Conservation (phyloP, 441 rosid genomes). For the Hura crepitans region DNA sequence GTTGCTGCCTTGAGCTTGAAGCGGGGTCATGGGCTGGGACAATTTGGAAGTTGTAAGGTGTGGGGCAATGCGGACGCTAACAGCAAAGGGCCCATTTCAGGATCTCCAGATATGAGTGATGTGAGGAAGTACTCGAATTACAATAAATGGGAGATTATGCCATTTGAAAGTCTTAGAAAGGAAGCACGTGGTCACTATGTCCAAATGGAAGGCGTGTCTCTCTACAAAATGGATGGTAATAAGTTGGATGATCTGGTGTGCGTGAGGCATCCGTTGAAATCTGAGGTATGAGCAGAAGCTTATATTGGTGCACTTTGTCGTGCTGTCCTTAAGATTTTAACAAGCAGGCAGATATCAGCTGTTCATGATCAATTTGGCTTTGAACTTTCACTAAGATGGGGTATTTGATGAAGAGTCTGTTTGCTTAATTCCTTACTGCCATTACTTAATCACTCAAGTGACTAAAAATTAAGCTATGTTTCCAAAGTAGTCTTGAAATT, state of each 20-base stretch:
- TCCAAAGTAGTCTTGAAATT: not conserved
- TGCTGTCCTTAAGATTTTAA: not conserved
- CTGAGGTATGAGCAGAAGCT: constrained; percentile 33
- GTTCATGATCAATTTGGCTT: not conserved
- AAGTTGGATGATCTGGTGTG: constrained; percentile 93
- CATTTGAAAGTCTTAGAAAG: constrained; percentile 74
- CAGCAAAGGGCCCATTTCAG: constrained; percentile 60
- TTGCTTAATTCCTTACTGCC: not conserved
- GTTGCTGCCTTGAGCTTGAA: constrained; percentile 69
- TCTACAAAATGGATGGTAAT: constrained; percentile 97
- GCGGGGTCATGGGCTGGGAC: constrained; percentile 53
- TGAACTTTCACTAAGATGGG: constrained; percentile 2
- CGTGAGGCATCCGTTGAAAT: constrained; percentile 50
- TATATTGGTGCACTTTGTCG: not conserved
- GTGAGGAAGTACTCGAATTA: constrained; percentile 67
- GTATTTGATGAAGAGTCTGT: not conserved
- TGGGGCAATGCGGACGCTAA: constrained; percentile 65
- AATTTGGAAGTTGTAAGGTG: constrained; percentile 89
- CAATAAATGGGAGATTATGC: constrained; percentile 87
- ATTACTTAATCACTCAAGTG: not conserved
- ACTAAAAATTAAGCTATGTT: not conserved
- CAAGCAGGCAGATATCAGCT: constrained; percentile 12
- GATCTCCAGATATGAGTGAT: constrained; percentile 80
- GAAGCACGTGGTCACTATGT: constrained; percentile 72
- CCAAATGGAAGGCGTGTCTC: constrained; percentile 75